These are phyloP conservation scores for Alternaria ventricosa DNA, from an alignment of 2,329 filamentous ascomycete genomes.

Conservation along the genomic window DNA sequence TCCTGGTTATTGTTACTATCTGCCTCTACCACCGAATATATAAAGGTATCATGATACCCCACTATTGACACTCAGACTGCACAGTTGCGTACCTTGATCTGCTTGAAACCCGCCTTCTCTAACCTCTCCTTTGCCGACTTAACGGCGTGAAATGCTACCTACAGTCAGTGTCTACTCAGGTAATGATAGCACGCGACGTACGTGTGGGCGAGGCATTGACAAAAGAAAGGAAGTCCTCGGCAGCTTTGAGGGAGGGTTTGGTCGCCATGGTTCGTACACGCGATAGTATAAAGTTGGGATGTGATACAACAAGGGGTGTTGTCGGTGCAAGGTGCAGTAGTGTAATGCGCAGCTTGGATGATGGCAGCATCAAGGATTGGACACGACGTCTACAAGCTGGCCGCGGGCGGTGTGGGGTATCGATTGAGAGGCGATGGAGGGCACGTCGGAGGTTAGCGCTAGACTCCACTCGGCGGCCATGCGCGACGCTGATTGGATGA, in stretches of 20 bases:
- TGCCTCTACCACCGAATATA: not conserved
- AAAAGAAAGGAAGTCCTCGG: conserved; percentile 88
- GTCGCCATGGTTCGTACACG: conserved; percentile 41
- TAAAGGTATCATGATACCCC: not conserved
- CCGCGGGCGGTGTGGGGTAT: conserved; percentile 17
- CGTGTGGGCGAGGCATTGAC: conserved; percentile 94
- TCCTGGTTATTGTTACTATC: conserved; percentile 59
- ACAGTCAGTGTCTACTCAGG: not conserved
- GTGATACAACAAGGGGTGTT: conserved; percentile 14
- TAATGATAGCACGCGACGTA: conserved; percentile 54
- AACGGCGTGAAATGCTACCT: conserved; percentile 89
- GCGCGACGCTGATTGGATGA: conserved; percentile 25
- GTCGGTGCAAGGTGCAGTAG: conserved; percentile 22
- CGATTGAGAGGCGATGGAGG: conserved; percentile 11
- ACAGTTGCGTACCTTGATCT: conserved; percentile 64
- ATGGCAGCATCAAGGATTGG: conserved; percentile 31
- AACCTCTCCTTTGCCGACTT: conserved; percentile 77
- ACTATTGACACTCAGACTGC: not conserved
- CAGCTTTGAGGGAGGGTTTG: conserved; percentile 56
- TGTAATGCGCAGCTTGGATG: conserved; percentile 1
- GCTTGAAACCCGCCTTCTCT: conserved; percentile 81
- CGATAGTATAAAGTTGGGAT: conserved; percentile 16
- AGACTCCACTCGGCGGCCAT: not conserved
- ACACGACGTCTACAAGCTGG: conserved; percentile 13
- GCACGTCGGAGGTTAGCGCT: conserved; percentile 11